Evolutionary conservation across 495 filamentous ascomycete genomes (phyloP).

Genomic region (Bacidia rubella): DNA sequence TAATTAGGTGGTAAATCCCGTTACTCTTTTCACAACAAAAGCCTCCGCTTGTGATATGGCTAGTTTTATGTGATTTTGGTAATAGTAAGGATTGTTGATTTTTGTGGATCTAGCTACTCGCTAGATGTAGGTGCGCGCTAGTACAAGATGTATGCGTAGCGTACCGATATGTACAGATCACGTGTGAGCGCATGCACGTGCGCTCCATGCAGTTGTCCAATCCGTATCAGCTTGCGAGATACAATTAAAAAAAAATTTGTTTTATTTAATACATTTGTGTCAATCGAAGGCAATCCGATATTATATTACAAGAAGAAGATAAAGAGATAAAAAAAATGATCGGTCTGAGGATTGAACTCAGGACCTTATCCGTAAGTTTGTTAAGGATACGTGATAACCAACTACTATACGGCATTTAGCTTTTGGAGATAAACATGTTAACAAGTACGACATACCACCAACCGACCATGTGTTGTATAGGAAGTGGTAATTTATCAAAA

Average conservation of each 20-base stretch:
- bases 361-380: slow-evolving; percentile 21
- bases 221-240: slow-evolving; percentile 3
- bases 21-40: neutral
- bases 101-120: neutral
- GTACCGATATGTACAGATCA: neutral
- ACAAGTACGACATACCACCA: slow-evolving; percentile 10
- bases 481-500: neutral
- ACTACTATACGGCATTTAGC: slow-evolving; percentile 9
- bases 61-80: neutral
- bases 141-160: neutral
- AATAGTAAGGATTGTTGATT: neutral
- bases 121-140: neutral
- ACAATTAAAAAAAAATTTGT: slow-evolving; percentile 3
- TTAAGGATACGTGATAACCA: slow-evolving; percentile 19
- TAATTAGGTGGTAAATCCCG: slow-evolving; percentile 6
- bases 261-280: slow-evolving; percentile 1
- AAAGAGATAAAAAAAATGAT: slow-evolving; percentile 13
- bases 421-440: slow-evolving; percentile 14
- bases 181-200: neutral
- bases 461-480: neutral
- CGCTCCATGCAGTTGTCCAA: neutral
- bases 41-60: neutral
- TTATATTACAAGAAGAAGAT: slow-evolving; percentile 8
- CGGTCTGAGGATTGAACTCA: slow-evolving; percentile 19
- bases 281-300: slow-evolving; percentile 8